Evolutionary conservation across 345 rosid genomes (phyloP).

Genomic region (Bruguiera sexangula): DNA sequence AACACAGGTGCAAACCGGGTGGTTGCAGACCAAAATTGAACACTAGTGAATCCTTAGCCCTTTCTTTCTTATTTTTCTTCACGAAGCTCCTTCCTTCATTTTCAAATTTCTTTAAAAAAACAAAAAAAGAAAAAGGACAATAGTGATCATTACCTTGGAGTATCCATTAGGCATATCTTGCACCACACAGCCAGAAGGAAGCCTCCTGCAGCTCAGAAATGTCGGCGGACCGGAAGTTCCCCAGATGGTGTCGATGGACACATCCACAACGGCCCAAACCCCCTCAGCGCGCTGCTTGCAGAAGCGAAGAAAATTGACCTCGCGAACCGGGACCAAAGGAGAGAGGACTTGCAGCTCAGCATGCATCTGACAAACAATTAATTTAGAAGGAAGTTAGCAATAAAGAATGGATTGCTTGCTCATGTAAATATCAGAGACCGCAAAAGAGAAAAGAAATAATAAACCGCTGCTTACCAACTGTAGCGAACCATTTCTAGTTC

Average conservation of each 20-base stretch:
- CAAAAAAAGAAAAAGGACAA: background rate
- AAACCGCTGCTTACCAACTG: constrained; percentile 54
- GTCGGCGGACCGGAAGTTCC: constrained; percentile 49
- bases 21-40: background rate
- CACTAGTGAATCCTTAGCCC: background rate
- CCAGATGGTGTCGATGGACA: constrained; percentile 62
- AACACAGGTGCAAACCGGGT: background rate
- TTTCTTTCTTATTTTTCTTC: too few species aligned
- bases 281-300: constrained; percentile 96
- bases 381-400: background rate
- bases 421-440: background rate
- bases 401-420: background rate
- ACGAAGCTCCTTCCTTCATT: too few species aligned
- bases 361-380: constrained; percentile 51
- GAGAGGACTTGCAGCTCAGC: constrained; percentile 89
- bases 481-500: constrained; percentile 89
- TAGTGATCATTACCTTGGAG: constrained; percentile 62
- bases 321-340: constrained; percentile 92
- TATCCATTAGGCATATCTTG: constrained; percentile 95
- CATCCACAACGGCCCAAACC: constrained; percentile 95
- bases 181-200: constrained; percentile 95
- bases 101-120: background rate
- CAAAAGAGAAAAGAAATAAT: too few species aligned
- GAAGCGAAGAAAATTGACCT: constrained; percentile 74
- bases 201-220: constrained; percentile 63